Evolutionary conservation across 2,329 filamentous ascomycete genomes (phyloP).

Genomic region (Pseudodiploospora longispora): DNA sequence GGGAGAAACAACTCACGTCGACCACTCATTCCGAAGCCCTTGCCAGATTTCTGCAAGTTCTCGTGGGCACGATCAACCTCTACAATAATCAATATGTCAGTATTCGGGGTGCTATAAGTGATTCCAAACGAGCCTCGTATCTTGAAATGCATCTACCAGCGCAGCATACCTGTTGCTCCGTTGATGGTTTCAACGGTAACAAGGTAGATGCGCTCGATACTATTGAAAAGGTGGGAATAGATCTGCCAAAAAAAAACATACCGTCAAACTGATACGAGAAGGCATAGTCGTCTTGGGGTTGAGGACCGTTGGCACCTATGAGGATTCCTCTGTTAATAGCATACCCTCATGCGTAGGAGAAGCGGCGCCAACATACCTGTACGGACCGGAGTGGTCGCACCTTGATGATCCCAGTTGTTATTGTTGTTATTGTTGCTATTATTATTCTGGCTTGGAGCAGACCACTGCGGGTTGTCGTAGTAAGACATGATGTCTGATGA

Average conservation of each 20-base stretch:
- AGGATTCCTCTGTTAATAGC: constrained; percentile 6
- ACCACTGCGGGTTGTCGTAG: constrained; percentile 37
- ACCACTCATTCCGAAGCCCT: constrained; percentile 66
- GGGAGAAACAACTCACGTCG: constrained; percentile 67
- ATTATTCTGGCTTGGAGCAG: constrained; percentile 27
- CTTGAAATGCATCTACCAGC: background rate
- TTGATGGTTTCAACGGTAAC: background rate
- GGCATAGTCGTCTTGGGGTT: constrained; percentile 67
- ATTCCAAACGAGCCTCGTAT: too few species aligned
- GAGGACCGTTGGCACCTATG: constrained; percentile 66
- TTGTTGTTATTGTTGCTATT: too few species aligned
- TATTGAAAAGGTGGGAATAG: constrained; percentile 1
- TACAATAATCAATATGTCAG: constrained; percentile 27
- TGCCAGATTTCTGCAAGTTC: constrained; percentile 93
- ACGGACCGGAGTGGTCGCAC: constrained; percentile 31
- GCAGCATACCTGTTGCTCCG: background rate
- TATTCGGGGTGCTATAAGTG: background rate
- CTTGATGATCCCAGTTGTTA: constrained; percentile 37
- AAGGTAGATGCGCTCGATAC: background rate
- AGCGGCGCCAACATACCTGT: constrained; percentile 23
- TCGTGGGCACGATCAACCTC: constrained; percentile 95
- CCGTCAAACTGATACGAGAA: constrained; percentile 86
- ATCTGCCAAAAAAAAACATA: constrained; percentile 39
- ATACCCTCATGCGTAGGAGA: too few species aligned
- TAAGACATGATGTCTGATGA: constrained; percentile 29